These are phyloP conservation scores for Biancaea sappan DNA, from an alignment of 306 rosid genomes.

Conservation along the genomic window DNA sequence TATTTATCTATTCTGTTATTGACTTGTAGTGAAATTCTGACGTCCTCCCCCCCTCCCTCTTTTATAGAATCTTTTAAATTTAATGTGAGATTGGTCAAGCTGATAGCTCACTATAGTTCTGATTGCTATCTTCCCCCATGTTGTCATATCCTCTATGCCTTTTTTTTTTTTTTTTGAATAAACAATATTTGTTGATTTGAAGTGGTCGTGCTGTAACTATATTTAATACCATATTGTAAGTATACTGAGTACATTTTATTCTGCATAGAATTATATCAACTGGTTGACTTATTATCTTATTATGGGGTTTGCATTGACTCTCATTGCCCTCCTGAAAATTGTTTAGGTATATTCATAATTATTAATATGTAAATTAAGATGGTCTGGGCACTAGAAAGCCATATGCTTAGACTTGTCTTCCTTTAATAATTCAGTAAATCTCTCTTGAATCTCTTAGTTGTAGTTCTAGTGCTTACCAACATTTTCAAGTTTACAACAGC, in stretches of 20 bases:
- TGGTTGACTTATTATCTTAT: background rate
- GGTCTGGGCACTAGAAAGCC: background rate
- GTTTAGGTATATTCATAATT: background rate
- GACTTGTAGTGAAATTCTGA: background rate
- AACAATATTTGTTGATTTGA: background rate
- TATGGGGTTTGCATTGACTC: background rate
- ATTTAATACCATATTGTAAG: background rate
- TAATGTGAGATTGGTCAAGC: background rate
- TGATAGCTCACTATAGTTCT: constrained; percentile 3
- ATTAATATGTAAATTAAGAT: background rate
- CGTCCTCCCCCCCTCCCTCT: background rate
- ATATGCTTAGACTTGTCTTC: background rate
- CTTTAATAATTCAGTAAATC: background rate
- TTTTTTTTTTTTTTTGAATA: background rate
- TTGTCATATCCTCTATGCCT: background rate
- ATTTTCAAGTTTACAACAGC: background rate
- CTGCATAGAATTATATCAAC: background rate
- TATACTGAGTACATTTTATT: background rate
- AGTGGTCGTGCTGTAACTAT: background rate
- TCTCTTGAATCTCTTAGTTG: background rate
- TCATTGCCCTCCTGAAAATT: background rate
- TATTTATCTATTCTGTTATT: constrained; percentile 12
- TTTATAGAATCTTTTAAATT: background rate
- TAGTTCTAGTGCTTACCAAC: background rate
- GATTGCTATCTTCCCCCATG: background rate